Evolutionary conservation across 2,329 filamentous ascomycete species (phyloP).

Genomic region (Fusarium sp.): DNA sequence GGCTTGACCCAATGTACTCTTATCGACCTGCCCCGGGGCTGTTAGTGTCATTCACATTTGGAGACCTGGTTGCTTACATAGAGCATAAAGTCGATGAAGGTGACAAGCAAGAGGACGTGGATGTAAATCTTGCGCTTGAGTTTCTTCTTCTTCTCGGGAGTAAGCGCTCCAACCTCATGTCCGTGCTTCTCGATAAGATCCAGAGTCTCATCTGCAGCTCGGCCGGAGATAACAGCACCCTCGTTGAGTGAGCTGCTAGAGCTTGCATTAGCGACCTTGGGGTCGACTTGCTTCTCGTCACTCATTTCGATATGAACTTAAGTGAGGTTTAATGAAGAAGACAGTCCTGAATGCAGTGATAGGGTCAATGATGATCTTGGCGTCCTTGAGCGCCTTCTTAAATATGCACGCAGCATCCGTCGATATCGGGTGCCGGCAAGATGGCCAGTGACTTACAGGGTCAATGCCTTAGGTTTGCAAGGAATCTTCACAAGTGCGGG

Average conservation of each 20-base stretch:
- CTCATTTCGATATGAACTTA: background rate
- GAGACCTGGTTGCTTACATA: background rate
- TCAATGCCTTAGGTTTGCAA: background rate
- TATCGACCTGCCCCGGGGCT: background rate
- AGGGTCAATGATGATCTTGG: background rate
- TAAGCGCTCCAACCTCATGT: background rate
- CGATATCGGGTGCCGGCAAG: background rate
- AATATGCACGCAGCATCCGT: background rate
- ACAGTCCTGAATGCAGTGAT: too few species aligned
- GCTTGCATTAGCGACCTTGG: background rate
- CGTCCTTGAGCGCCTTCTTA: background rate
- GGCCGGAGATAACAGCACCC: background rate
- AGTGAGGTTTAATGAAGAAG: too few species aligned
- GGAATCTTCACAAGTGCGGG: background rate
- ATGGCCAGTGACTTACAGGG: background rate
- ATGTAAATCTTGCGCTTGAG: constrained; percentile 4
- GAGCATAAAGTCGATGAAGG: background rate
- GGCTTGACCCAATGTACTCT: background rate
- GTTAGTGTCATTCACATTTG: background rate
- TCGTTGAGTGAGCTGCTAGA: background rate
- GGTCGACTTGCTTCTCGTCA: background rate
- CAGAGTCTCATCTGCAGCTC: background rate
- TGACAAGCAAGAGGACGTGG: background rate
- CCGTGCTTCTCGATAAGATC: background rate
- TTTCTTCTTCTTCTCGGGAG: background rate